phyloP scores from a whole-genome alignment of 1,139 yeast species.

The Yamadazyma pseudoaaseri region DNA sequence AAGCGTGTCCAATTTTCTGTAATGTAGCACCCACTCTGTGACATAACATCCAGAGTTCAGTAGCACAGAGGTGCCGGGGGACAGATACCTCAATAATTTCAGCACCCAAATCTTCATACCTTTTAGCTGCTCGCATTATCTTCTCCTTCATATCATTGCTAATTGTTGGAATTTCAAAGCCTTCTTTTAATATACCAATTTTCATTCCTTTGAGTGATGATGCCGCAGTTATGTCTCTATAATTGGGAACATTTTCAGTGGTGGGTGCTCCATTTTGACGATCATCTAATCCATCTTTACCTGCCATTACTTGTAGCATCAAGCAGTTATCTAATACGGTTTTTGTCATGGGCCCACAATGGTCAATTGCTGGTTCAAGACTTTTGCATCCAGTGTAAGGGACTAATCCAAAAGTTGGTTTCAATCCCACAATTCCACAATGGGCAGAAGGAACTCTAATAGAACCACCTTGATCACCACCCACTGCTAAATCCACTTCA shows the following conservation, averaged over 20 bases:
- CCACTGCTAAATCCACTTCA: slow-evolving; percentile 13
- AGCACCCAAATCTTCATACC: slow-evolving; percentile 13
- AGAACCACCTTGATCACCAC: slow-evolving; percentile 15
- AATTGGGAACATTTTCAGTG: slow-evolving; percentile 21
- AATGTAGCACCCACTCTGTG: slow-evolving; percentile 11
- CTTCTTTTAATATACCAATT: slow-evolving; percentile 15
- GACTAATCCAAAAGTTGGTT: slow-evolving; percentile 15
- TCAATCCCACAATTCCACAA: slow-evolving; percentile 16
- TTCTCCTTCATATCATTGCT: slow-evolving; percentile 9
- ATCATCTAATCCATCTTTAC: slow-evolving; percentile 15
- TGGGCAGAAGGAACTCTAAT: slow-evolving; percentile 14
- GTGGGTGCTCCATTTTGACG: slow-evolving; percentile 22
- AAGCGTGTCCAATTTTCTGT: slow-evolving; percentile 14
- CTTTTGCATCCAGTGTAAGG: slow-evolving; percentile 15
- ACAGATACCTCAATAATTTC: slow-evolving; percentile 13
- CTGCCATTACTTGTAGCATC: slow-evolving; percentile 14
- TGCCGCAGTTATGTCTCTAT: slow-evolving; percentile 5
- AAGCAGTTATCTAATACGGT: slow-evolving; percentile 12
- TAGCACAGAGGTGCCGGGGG: slow-evolving; percentile 14
- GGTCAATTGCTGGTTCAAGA: slow-evolving; percentile 15
- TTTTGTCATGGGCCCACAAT: slow-evolving; percentile 14
- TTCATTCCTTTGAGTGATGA: slow-evolving; percentile 12
- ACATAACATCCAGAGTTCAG: slow-evolving; percentile 17
- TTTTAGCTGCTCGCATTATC: slow-evolving; percentile 10
- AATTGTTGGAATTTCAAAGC: slow-evolving; percentile 13